Evolutionary conservation across 345 rosid genomes (phyloP), one percentile per base, ranked within the genome.

Genomic region (Combretum micranthum): DNA sequence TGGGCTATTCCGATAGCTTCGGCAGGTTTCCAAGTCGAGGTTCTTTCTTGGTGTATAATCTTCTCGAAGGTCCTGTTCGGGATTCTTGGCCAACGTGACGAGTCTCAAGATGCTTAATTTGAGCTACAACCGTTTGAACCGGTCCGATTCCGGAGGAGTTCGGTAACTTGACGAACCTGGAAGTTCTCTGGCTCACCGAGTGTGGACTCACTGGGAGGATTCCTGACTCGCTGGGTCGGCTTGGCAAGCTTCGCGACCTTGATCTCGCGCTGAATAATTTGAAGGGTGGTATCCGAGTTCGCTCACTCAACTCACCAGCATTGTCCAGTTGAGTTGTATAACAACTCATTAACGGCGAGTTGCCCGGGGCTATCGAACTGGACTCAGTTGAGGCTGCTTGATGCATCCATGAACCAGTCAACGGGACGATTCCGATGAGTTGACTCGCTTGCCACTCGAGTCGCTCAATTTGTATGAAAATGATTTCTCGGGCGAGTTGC

Each of bases 291-390:
- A 72, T 94, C n/a, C 99, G 57, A 66, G 75, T 56, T 85, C 93
- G 3, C 70, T 94, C 71, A 71, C 83, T n/a, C 79, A 69, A 69
- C 55, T 94, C 64, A 46, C 63, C 21, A 80, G 78, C 22, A 66
- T 94, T 19, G 81, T 87, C 44, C 99, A 94, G 71, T 94, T 50
- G 99, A 94, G 83, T 88, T 94, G 2, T 94, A 90, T 67, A 90
- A 94, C 77, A 94, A 94, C 90, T 79, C 96, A 58, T 59, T 94
- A 57, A 75, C 81, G 99, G 99, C 12, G 68, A 57, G 37, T 55
- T 94, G 23, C 97, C 97, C 26, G 42, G 86, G 85, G 56, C 67
- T 83, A 44, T 81, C 84, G n/a, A 83, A 84, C 25, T 61, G 87
- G 72, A 79, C 84, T 12, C 64, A 61, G 0, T 62, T 94, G 74